Conservation (phyloP, 306 rosid genomes). For the Rosa lucieae region DNA sequence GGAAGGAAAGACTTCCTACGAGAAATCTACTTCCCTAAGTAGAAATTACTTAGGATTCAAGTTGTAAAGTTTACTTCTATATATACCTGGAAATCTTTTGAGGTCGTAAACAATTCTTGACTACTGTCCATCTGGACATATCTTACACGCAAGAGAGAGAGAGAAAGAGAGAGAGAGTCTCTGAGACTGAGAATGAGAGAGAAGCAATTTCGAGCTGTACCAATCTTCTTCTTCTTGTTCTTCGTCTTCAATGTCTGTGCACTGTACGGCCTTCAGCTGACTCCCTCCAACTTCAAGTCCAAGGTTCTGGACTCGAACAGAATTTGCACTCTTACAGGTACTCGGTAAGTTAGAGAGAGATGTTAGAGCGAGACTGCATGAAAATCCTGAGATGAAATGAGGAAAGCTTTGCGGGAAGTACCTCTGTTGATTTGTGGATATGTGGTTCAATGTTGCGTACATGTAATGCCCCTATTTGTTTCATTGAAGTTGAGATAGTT, state of each 20-base stretch:
- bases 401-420: too few relatives aligned
- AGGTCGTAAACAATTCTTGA: neutral
- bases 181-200: slow-evolving; percentile 28
- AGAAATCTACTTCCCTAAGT: neutral
- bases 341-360: too few relatives aligned
- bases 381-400: too few relatives aligned
- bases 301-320: slow-evolving; percentile 91
- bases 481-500: too few relatives aligned
- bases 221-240: slow-evolving; percentile 32
- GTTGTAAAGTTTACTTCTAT: neutral
- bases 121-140: too few relatives aligned
- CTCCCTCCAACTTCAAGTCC: slow-evolving; percentile 92
- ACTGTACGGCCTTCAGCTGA: slow-evolving; percentile 97
- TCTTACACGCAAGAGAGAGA: too few relatives aligned
- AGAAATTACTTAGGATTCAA: neutral
- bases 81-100: neutral
- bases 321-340: too few relatives aligned
- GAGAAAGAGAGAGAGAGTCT: slow-evolving; percentile 1
- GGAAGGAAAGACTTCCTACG: neutral
- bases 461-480: too few relatives aligned
- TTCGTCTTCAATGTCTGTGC: slow-evolving; percentile 37
- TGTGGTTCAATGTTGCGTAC: too few relatives aligned
- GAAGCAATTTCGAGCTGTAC: slow-evolving; percentile 26
- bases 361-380: too few relatives aligned
- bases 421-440: too few relatives aligned